Percentiles rank a stretch among this genome's conserved stretches.
These are phyloP conservation scores for Nemania diffusa DNA, from an alignment of 2,329 filamentous ascomycete genomes.

Conservation along the genomic window DNA sequence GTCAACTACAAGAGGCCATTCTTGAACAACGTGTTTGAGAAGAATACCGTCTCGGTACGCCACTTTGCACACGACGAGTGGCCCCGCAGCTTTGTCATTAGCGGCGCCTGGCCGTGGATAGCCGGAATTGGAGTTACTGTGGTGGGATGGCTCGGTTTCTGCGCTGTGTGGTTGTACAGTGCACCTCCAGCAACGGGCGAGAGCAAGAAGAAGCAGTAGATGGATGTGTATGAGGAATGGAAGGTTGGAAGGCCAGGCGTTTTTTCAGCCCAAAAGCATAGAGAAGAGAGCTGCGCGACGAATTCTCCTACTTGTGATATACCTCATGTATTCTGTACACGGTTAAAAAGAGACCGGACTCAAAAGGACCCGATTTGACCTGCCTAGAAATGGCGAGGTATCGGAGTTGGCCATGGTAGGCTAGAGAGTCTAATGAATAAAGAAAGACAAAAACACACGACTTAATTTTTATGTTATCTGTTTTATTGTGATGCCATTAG, in stretches of 20 bases:
- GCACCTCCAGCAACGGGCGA: slow-evolving; percentile 53
- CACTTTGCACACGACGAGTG: slow-evolving; percentile 99
- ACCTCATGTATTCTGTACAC: slow-evolving; percentile 24
- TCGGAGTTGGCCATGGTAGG: not conserved
- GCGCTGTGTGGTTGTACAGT: slow-evolving; percentile 85
- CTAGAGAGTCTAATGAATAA: slow-evolving; percentile 4
- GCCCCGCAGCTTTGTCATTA: slow-evolving; percentile 89
- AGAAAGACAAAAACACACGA: not conserved
- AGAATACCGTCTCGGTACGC: slow-evolving; percentile 91
- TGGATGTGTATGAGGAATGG: slow-evolving; percentile 3
- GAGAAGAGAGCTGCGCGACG: slow-evolving; percentile 26
- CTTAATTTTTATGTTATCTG: no score
- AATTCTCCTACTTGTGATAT: slow-evolving; percentile 22
- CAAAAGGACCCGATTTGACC: not conserved
- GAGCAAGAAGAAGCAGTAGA: slow-evolving; percentile 48
- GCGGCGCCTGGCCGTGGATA: slow-evolving; percentile 94
- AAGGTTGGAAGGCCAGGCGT: not conserved
- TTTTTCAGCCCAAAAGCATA: slow-evolving; percentile 3
- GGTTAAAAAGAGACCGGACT: not conserved
- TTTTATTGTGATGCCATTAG: no score
- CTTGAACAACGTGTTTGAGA: slow-evolving; percentile 89
- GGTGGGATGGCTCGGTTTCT: slow-evolving; percentile 84
- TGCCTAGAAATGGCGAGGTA: not conserved
- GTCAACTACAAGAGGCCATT: slow-evolving; percentile 98
- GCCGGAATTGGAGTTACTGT: slow-evolving; percentile 86